These are phyloP conservation scores for Boletus rubroflammeus DNA, from an alignment of 768 basidiomycete species.

Conservation along the genomic window DNA sequence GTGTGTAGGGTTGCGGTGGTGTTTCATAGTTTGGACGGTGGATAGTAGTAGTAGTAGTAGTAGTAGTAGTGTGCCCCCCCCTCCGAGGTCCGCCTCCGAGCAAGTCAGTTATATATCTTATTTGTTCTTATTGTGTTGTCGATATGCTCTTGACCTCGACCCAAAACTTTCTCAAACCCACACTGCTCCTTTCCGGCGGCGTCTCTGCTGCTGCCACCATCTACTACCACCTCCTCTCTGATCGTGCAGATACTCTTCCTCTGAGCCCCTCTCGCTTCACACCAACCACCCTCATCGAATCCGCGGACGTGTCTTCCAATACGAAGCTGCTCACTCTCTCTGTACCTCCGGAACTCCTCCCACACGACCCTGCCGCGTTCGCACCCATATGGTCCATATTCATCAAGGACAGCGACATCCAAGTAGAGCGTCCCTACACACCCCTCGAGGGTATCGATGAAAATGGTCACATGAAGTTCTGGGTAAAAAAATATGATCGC, in stretches of 20 bases:
- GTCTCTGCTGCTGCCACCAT: slow-evolving; percentile 41
- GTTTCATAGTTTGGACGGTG: slow-evolving; percentile 28
- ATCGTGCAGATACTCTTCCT: slow-evolving; percentile 43
- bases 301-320: slow-evolving; percentile 48
- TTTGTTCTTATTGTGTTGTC: slow-evolving; percentile 25
- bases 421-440: slow-evolving; percentile 84
- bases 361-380: slow-evolving; percentile 18
- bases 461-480: slow-evolving; percentile 65
- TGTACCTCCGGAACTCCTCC: slow-evolving; percentile 45
- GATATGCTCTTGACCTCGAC: no score
- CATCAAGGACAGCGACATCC: slow-evolving; percentile 85
- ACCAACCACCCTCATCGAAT: slow-evolving; percentile 53
- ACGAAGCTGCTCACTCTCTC: slow-evolving; percentile 64
- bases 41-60: no score
- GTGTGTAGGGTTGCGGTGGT: slow-evolving; percentile 22
- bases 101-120: slow-evolving; percentile 3
- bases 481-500: slow-evolving; percentile 75
- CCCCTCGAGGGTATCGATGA: slow-evolving; percentile 70
- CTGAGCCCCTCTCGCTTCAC: slow-evolving; percentile 51
- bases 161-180: slow-evolving; percentile 9
- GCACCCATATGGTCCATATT: slow-evolving; percentile 70
- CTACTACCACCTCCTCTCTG: slow-evolving; percentile 53
- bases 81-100: no score
- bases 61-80: no score
- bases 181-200: slow-evolving; percentile 35